These are phyloP conservation scores for Rasamsonia emersonii DNA, from an alignment of 2,329 filamentous ascomycete genomes.

Conservation along the genomic window DNA sequence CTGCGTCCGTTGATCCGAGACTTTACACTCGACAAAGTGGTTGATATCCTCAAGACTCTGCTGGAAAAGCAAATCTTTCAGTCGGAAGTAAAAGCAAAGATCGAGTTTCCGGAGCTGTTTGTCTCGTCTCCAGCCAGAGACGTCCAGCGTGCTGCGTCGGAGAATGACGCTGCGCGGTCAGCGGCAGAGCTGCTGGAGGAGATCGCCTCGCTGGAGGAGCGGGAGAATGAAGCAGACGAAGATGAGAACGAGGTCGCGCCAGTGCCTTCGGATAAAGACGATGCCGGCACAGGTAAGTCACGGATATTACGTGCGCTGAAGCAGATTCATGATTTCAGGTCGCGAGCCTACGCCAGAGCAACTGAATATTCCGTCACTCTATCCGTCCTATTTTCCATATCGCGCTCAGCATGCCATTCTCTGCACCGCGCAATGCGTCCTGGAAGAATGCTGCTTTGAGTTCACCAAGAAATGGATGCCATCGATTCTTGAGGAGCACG, in stretches of 20 bases:
- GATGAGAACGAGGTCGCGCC: not conserved
- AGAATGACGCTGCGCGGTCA: constrained; percentile 20
- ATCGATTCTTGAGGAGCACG: constrained; percentile 15
- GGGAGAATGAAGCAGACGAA: constrained; percentile 4
- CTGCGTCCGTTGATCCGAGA: constrained; percentile 4
- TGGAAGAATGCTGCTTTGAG: constrained; percentile 35
- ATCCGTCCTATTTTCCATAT: constrained; percentile 27
- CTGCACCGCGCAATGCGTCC: constrained; percentile 24
- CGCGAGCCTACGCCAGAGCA: not conserved
- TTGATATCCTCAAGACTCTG: constrained; percentile 5
- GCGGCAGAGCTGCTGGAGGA: constrained; percentile 16
- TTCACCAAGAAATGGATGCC: constrained; percentile 28
- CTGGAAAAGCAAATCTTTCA: constrained; percentile 19
- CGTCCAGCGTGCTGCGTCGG: constrained; percentile 20
- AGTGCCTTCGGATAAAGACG: not conserved
- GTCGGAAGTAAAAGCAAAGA: constrained; percentile 24
- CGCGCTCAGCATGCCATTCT: constrained; percentile 29
- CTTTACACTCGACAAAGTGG: constrained; percentile 1
- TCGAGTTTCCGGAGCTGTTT: constrained; percentile 28
- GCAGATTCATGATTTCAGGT: no score
- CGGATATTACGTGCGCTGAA: no score
- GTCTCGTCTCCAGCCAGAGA: constrained; percentile 16
- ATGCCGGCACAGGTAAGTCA: no score
- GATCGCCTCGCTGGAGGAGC: constrained; percentile 14
- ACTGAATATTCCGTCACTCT: constrained; percentile 9